Evolutionary conservation across 2,329 filamentous ascomycete species (phyloP).

Genomic region (Colletotrichum sp.): DNA sequence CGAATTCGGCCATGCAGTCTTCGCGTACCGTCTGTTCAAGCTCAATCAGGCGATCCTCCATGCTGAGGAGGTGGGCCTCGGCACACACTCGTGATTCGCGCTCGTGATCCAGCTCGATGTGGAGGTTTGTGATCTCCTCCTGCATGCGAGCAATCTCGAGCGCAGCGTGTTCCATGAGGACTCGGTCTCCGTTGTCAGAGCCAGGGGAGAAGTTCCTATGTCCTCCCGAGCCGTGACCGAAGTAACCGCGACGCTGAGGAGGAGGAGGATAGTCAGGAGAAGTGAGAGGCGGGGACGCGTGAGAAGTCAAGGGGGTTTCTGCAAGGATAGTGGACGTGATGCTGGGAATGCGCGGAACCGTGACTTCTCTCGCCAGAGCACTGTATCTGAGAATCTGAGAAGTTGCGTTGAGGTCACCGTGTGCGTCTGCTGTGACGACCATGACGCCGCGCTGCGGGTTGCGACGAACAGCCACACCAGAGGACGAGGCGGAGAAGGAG

Average conservation of each 20-base stretch:
- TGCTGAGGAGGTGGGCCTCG: slow-evolving; percentile 74
- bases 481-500: slow-evolving; percentile 70
- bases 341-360: slow-evolving; percentile 86
- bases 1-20: slow-evolving; percentile 88
- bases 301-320: slow-evolving; percentile 30
- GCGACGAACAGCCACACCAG: slow-evolving; percentile 51
- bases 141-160: slow-evolving; percentile 81
- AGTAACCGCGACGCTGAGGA: slow-evolving; percentile 10
- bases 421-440: slow-evolving; percentile 93
- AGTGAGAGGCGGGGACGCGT: slow-evolving; percentile 26
- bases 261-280: slow-evolving; percentile 8
- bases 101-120: slow-evolving; percentile 73
- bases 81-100: slow-evolving; percentile 72
- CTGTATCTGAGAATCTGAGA: slow-evolving; percentile 96
- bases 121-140: slow-evolving; percentile 78
- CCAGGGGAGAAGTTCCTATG: slow-evolving; percentile 45
- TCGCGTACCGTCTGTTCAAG: slow-evolving; percentile 87
- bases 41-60: slow-evolving; percentile 68
- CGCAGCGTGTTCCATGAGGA: slow-evolving; percentile 83
- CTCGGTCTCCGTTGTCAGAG: slow-evolving; percentile 55
- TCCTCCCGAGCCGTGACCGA: slow-evolving; percentile 23
- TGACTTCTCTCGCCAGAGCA: slow-evolving; percentile 89
- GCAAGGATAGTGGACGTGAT: slow-evolving; percentile 74
- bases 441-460: slow-evolving; percentile 89
- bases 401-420: slow-evolving; percentile 95